Evolutionary conservation across 331 rosid species (phyloP).

Genomic region (Acacia concinna): DNA sequence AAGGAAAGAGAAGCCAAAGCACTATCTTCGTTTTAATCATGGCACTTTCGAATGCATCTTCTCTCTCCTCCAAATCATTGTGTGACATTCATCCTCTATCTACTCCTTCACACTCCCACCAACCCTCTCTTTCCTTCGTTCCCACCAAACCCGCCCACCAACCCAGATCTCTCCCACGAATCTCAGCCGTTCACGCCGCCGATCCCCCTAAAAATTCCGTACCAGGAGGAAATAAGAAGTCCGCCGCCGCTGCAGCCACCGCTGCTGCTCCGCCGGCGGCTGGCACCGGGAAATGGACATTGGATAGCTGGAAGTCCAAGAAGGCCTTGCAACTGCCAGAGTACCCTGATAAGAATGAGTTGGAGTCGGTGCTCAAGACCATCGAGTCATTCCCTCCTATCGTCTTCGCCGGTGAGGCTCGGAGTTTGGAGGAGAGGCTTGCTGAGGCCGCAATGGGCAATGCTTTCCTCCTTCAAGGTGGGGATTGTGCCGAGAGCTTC

Average conservation of each 20-base stretch:
- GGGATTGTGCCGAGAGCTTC: constrained; percentile 80
- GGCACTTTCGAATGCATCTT: constrained; percentile 53
- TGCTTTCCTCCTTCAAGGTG: constrained; percentile 67
- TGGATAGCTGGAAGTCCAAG: constrained; percentile 66
- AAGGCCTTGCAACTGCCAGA: constrained; percentile 65
- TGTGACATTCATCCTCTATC: constrained; percentile 33
- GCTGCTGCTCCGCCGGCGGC: constrained; percentile 20
- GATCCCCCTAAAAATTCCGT: constrained; percentile 35
- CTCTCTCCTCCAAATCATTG: constrained; percentile 55
- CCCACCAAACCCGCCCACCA: constrained; percentile 33
- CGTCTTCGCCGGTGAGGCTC: constrained; percentile 74
- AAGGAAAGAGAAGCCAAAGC: not conserved
- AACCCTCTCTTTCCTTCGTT: constrained; percentile 38
- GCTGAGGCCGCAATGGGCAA: constrained; percentile 66
- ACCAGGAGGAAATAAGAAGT: constrained; percentile 18
- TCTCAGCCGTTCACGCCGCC: constrained; percentile 65
- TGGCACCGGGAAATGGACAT: constrained; percentile 42
- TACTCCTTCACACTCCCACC: constrained; percentile 40
- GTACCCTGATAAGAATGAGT: constrained; percentile 54
- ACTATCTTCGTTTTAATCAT: constrained; percentile 10
- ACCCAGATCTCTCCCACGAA: constrained; percentile 34
- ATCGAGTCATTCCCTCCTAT: constrained; percentile 64
- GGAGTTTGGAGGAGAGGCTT: constrained; percentile 62
- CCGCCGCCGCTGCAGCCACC: constrained; percentile 12
- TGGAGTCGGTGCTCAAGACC: constrained; percentile 55